Base-by-base conservation (phyloP, 495 filamentous ascomycete species). In the Hypoxylon crocopeplum region DNA sequence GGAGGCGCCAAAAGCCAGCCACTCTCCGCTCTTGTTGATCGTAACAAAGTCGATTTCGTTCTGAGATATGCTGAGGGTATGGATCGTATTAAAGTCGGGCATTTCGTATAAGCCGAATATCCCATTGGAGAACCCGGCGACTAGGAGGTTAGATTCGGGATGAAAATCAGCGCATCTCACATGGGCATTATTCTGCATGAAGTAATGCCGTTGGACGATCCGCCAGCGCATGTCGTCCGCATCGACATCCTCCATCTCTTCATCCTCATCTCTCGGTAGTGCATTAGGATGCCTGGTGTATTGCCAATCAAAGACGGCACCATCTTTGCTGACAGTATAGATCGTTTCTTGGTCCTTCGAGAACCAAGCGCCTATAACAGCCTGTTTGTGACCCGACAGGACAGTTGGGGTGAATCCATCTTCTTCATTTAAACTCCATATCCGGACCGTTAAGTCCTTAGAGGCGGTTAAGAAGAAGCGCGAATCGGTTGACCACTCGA, bases 1-100 rank as follows among this genome's bases (percentile, higher is more conserved):
- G 12, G 95, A 96, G 3, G 94, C 93, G n/a, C 93, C 94, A 72
- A 98, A 97, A 5, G 94, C 94, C 24, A 98, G 80, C 94, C 94
- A 98, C 76, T 97, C 95, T 48, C 93, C 94, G 24, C 90, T 86
- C 67, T 89, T 88, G 74, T 97, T 97, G 58, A 97, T 87, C 2
- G 91, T 89, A 37, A 98, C 89, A 66, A 88, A 91, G 64, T 97
- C 92, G 59, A 98, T 96, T 53, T 93, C 92, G 67, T 92, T 93
- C 66, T 97, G 92, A 1, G 95, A 97, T 61, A 98, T 93, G 73
- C 92, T 97, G 48, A 77, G 66, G 12, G 87, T 93, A 65, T 98
- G 94, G 37, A 98, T 96, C 73, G 86, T 86, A 73, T 89, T 96
- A 79, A 98, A 98, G 42, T 93, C 91, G n/a, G 94, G 94, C 72